Conservation (phyloP, 768 basidiomycete genomes). For the Boletellus emodensis region DNA sequence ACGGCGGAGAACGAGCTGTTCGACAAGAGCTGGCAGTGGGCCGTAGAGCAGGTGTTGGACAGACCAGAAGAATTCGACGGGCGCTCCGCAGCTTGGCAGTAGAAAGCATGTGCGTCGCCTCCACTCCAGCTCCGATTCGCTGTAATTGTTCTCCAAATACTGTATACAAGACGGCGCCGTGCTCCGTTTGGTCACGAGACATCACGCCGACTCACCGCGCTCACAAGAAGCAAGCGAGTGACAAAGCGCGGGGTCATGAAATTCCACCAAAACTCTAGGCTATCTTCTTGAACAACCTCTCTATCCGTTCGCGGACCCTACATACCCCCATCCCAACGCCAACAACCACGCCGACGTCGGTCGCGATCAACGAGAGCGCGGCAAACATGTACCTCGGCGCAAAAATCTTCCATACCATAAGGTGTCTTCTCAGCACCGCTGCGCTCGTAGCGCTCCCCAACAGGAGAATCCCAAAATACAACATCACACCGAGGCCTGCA, state of each 20-base stretch:
- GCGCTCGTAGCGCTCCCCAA: conserved; percentile 70
- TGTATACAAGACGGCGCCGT: no score
- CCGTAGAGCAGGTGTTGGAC: conserved; percentile 8
- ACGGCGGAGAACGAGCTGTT: not conserved
- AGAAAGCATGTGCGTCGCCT: not conserved
- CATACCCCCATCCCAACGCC: conserved; percentile 21
- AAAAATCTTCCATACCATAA: conserved; percentile 99
- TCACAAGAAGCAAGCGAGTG: no score
- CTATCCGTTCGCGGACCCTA: conserved; percentile 22
- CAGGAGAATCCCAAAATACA: conserved; percentile 63
- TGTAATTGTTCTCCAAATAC: no score
- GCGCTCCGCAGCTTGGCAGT: not conserved
- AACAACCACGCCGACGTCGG: conserved; percentile 55
- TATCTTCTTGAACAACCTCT: conserved; percentile 15
- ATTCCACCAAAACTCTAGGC: conserved; percentile 1
- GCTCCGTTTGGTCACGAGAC: no score
- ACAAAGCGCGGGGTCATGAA: not conserved
- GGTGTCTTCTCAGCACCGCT: conserved; percentile 72
- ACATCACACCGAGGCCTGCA: conserved; percentile 60
- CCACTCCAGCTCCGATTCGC: conserved; percentile 16
- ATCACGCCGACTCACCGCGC: not conserved
- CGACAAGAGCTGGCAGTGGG: not conserved
- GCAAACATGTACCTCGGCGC: conserved; percentile 91
- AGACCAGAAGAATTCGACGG: not conserved
- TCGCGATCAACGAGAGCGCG: conserved; percentile 57